Evolutionary conservation across 78 protist genomes (phyloP).

Genomic region (Chrysochromulina parva): DNA sequence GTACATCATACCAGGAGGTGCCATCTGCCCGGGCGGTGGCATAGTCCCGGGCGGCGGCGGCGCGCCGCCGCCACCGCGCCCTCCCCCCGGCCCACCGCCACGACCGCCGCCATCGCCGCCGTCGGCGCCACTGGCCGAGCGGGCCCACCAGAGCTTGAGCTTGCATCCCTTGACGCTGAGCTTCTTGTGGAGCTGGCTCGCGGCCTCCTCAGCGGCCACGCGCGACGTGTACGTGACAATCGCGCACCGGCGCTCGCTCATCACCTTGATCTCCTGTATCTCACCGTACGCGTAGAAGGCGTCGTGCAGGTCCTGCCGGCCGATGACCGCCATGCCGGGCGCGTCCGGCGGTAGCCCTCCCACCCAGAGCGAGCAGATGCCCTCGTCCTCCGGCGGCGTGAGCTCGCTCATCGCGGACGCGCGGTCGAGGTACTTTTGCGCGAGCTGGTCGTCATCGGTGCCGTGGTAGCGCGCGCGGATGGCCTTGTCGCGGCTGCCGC

Average conservation of each 20-base stretch:
- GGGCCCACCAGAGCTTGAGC: constrained; percentile 18
- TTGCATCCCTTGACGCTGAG: neutral
- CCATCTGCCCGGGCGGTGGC: neutral
- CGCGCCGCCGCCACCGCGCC: neutral
- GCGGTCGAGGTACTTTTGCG: constrained; percentile 3
- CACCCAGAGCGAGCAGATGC: constrained; percentile 32
- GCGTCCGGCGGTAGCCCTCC: neutral
- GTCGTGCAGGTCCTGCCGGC: constrained; percentile 7
- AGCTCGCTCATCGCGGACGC: neutral
- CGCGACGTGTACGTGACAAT: constrained; percentile 14
- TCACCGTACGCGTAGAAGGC: constrained; percentile 42
- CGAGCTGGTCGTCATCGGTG: neutral
- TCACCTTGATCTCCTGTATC: neutral
- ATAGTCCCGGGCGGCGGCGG: neutral
- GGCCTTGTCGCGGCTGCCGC: constrained; percentile 24
- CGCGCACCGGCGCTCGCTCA: constrained; percentile 16
- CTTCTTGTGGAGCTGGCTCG: neutral
- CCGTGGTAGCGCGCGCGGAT: constrained; percentile 53
- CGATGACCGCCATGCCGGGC: no score
- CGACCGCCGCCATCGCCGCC: neutral
- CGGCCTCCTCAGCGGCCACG: constrained; percentile 31
- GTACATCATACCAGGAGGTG: neutral
- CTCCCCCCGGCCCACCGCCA: no score
- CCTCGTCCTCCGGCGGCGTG: constrained; percentile 36
- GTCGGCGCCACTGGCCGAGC: neutral